phyloP scores from a whole-genome alignment of 768 basidiomycete genomes.

The Leccinum imitatum region DNA sequence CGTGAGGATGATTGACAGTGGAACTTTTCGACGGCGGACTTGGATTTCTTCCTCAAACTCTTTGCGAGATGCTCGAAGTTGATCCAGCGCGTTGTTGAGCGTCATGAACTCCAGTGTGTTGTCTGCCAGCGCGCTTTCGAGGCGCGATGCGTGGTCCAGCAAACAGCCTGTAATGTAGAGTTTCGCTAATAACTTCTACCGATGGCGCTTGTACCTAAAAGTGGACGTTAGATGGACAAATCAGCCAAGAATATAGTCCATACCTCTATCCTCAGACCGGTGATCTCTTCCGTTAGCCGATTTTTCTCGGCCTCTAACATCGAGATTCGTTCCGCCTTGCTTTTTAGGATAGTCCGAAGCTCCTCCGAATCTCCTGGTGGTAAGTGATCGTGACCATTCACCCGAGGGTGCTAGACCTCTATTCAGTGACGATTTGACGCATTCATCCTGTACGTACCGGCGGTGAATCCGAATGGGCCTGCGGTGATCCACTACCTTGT shows the following conservation, averaged over 20 bases:
- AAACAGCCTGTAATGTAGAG: constrained; percentile 54
- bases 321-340: constrained; percentile 43
- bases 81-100: constrained; percentile 45
- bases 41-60: constrained; percentile 46
- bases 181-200: constrained; percentile 46
- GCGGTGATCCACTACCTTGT: constrained; percentile 43
- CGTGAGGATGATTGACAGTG: constrained; percentile 12
- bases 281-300: constrained; percentile 45
- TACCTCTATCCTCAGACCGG: constrained; percentile 47
- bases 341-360: constrained; percentile 27
- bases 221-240: neutral
- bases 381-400: constrained; percentile 42
- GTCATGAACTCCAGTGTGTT: constrained; percentile 38
- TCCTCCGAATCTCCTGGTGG: constrained; percentile 43
- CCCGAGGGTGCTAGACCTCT: constrained; percentile 39
- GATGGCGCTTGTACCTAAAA: constrained; percentile 43
- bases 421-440: constrained; percentile 36
- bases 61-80: constrained; percentile 39
- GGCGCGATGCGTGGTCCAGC: constrained; percentile 48
- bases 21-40: constrained; percentile 36
- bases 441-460: constrained; percentile 60
- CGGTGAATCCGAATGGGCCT: constrained; percentile 58
- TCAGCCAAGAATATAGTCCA: constrained; percentile 6
- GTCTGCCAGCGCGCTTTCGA: constrained; percentile 45
- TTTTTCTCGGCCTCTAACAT: constrained; percentile 49